A percentile compares a stretch with the other conserved stretches of the same genome.
Conservation (phyloP, 176 grass and related monocot genomes). For the Zea mays region DNA sequence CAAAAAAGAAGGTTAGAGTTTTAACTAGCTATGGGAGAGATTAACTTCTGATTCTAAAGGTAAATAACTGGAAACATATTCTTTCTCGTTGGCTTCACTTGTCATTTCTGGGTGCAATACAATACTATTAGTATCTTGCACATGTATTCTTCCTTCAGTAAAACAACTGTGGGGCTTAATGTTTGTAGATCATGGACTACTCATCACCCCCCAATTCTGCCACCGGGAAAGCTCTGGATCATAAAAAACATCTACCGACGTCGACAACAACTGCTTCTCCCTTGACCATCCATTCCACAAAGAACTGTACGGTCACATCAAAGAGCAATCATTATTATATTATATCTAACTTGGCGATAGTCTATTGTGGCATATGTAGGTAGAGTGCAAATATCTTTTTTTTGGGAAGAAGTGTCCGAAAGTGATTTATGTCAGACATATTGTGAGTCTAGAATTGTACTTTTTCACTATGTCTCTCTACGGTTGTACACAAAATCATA, state of each 20-base stretch:
- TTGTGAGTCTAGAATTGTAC: too few species aligned
- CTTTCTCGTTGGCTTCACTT: neutral
- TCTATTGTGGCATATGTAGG: too few species aligned
- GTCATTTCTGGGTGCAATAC: neutral
- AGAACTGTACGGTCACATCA: slow-evolving; percentile 64
- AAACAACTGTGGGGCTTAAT: slow-evolving; percentile 1
- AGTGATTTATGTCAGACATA: too few species aligned
- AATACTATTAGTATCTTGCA: neutral
- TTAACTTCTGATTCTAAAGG: slow-evolving; percentile 64
- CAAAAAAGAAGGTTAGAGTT: slow-evolving; percentile 85
- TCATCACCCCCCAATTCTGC: slow-evolving; percentile 83
- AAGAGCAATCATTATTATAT: slow-evolving; percentile 32
- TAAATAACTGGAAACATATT: slow-evolving; percentile 2
- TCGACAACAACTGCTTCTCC: slow-evolving; percentile 53
- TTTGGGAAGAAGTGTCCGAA: too few species aligned
- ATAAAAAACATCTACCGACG: slow-evolving; percentile 41
- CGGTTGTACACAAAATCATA: too few species aligned
- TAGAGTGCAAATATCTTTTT: too few species aligned
- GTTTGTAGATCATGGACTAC: slow-evolving; percentile 79
- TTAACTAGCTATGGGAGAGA: slow-evolving; percentile 81
- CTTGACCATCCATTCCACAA: slow-evolving; percentile 86
- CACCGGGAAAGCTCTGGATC: slow-evolving; percentile 62
- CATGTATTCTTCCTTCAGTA: neutral
- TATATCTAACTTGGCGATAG: too few species aligned
- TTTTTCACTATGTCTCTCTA: too few species aligned